Evolutionary conservation across 441 rosid genomes (phyloP).

Genomic region (Populus hybrid): DNA sequence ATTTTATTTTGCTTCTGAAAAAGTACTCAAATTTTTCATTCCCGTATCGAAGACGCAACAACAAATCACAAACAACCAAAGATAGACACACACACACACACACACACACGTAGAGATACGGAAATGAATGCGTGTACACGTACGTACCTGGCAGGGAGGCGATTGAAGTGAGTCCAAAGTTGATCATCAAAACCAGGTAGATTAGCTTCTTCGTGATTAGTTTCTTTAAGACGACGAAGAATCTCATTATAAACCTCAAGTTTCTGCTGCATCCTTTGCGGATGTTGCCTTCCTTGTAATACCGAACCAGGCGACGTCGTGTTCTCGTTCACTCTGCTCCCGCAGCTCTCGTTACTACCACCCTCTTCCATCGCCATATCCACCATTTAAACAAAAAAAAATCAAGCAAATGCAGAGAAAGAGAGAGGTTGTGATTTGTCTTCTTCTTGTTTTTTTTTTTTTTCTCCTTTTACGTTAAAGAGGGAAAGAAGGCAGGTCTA

Average conservation of each 20-base stretch:
- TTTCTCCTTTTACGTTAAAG: not conserved
- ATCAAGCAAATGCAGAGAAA: not conserved
- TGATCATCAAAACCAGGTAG: conserved; percentile 73
- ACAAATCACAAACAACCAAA: not conserved
- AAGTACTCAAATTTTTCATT: not conserved
- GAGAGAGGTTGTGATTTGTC: not conserved
- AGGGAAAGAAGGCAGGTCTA: not conserved
- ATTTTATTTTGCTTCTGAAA: not conserved
- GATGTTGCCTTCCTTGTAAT: conserved; percentile 47
- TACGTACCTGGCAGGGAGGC: conserved; percentile 83
- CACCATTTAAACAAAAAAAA: conserved; percentile 8
- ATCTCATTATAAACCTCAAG: conserved; percentile 79
- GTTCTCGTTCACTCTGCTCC: conserved; percentile 57
- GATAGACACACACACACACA: not conserved
- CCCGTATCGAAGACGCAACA: not conserved
- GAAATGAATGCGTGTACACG: not conserved
- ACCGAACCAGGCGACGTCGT: conserved; percentile 13
- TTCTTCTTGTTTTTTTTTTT: not conserved
- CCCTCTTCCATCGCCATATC: conserved; percentile 57
- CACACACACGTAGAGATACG: not conserved
- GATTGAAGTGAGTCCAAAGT: conserved; percentile 94
- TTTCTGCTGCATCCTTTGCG: conserved; percentile 40
- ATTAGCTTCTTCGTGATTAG: conserved; percentile 58
- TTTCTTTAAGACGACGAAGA: conserved; percentile 69
- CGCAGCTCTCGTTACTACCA: conserved; percentile 67